Evolutionary conservation across 352 stramenopile genomes (phyloP).

Genomic region (Globisporangium spinosum): DNA sequence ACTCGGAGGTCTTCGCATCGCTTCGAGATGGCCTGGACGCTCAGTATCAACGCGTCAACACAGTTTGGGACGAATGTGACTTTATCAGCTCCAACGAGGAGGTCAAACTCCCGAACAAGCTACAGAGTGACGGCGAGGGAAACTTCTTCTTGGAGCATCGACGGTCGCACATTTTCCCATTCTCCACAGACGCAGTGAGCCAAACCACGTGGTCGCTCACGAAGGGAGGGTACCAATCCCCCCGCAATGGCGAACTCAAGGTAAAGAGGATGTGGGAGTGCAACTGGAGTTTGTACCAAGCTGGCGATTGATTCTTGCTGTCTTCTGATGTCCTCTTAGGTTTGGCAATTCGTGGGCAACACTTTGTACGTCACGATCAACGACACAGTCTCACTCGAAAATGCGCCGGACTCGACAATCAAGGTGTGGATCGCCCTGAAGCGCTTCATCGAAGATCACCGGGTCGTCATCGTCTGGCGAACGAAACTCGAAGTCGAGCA

Average conservation of each 20-base stretch:
- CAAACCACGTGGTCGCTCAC: neutral
- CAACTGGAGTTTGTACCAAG: neutral
- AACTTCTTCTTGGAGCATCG: neutral
- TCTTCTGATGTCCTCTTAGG: neutral
- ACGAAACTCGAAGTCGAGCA: neutral
- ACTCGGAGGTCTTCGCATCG: conserved; percentile 23
- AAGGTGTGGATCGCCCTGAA: neutral
- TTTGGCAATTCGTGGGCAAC: neutral
- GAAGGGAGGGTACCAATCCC: neutral
- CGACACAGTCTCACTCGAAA: neutral
- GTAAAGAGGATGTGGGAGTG: neutral
- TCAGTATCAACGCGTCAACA: conserved; percentile 21
- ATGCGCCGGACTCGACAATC: neutral
- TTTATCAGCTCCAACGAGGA: conserved; percentile 19
- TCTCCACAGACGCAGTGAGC: neutral
- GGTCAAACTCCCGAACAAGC: neutral
- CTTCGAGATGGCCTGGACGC: conserved; percentile 21
- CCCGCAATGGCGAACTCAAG: neutral
- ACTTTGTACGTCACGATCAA: neutral
- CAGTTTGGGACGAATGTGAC: conserved; percentile 17
- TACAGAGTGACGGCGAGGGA: neutral
- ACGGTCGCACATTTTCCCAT: neutral
- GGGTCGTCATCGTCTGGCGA: neutral
- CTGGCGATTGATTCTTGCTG: neutral
- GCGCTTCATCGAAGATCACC: neutral